Evolutionary conservation across 108 stramenopile genomes (phyloP), one percentile per base, ranked within the genome.

Genomic region (Discostella stelligeroides): DNA sequence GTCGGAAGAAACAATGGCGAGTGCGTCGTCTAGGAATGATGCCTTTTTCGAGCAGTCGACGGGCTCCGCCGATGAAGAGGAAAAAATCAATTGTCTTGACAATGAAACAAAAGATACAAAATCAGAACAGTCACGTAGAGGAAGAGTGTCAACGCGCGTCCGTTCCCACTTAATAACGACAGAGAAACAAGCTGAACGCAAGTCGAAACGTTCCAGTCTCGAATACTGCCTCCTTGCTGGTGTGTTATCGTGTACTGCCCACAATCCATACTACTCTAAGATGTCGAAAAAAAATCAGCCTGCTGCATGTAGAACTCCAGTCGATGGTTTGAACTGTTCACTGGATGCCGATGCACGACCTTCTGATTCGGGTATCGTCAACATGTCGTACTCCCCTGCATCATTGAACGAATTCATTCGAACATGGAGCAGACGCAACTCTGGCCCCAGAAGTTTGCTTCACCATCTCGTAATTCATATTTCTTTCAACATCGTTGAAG

Each of bases 111-210:
- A 60, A 61, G 40, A 12, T 39, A 30, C 60, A 50, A 49, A 29
- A 41, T 28, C 20, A 28, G 10, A 34, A 34, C 34, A 54, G n/a
- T 42, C 61, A 63, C 73, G 56, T 30, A 60, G 54, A 48, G 79
- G 70, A 43, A 61, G 88, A 43, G 73, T 70, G 37, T 95, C 93
- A 27, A 86, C 90, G 63, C 90, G 92, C 27, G 68, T 94, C 13
- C 72, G 79, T 17, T 84, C 84, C 8, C 85, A 89, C 58, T 61
- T 85, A 61, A 86, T 90, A 25, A 81, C 87, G 15, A 88, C 87
- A 23, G 80, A 63, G 66, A 81, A 77, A 56, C 66, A 76, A 38
- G 58, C 46, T 28, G 81, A 82, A 18, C 72, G 81, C 27, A 73
- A 67, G 34, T 66, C 72, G 21, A 75, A 75, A 25, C 73, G 68